Conservation (phyloP, 306 rosid species). For the Astragalus membranaceus region DNA sequence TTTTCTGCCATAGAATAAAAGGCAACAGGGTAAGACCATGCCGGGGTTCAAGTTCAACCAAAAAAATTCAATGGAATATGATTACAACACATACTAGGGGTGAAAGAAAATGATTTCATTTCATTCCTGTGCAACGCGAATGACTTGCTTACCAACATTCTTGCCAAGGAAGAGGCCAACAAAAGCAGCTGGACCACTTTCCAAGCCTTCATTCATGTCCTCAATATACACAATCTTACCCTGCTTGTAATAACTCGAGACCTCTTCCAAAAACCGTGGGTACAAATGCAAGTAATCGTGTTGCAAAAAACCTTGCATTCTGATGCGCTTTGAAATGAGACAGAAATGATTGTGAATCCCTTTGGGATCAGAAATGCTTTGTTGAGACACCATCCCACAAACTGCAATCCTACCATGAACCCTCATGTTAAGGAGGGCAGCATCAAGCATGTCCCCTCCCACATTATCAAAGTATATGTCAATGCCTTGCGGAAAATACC, state of each 20-base stretch:
- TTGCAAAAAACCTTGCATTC: slow-evolving; percentile 41
- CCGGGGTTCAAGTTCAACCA: neutral
- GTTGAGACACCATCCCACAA: slow-evolving; percentile 45
- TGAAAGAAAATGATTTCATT: too few species aligned
- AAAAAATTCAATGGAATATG: neutral
- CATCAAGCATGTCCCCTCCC: slow-evolving; percentile 40
- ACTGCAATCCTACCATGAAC: slow-evolving; percentile 38
- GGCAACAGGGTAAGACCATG: neutral
- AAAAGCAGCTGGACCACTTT: slow-evolving; percentile 33
- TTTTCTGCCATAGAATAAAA: neutral
- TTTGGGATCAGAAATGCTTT: slow-evolving; percentile 25
- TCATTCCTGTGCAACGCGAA: slow-evolving; percentile 34
- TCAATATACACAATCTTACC: slow-evolving; percentile 37
- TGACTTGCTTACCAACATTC: slow-evolving; percentile 38
- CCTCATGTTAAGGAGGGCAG: slow-evolving; percentile 41
- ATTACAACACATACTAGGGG: neutral
- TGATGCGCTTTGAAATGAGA: slow-evolving; percentile 25
- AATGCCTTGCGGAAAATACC: slow-evolving; percentile 42
- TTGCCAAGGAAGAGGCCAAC: slow-evolving; percentile 31
- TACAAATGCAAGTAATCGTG: slow-evolving; percentile 35
- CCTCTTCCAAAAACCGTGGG: slow-evolving; percentile 31
- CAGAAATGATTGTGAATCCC: slow-evolving; percentile 26
- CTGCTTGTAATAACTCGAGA: slow-evolving; percentile 23
- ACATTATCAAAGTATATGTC: slow-evolving; percentile 45
- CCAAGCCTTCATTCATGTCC: slow-evolving; percentile 40